Conservation (phyloP, 192 early-diverging fungal species). For the Coemansia sp. region DNA sequence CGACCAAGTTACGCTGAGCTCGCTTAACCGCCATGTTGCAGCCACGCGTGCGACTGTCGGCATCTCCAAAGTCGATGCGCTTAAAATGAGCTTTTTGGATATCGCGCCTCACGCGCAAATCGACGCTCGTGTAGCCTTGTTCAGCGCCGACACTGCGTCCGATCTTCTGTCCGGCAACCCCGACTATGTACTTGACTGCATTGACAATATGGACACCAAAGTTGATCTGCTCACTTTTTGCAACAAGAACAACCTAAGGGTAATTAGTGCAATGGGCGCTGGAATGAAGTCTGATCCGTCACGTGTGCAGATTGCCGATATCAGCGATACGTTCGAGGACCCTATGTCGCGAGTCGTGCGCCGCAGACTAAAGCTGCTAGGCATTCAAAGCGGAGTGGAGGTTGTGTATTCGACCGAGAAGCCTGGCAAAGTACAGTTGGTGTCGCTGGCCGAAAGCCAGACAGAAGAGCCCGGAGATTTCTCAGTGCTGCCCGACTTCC, state of each 20-base stretch:
- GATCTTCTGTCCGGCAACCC: conserved; percentile 69
- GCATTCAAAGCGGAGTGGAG: conserved; percentile 76
- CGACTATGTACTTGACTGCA: conserved; percentile 82
- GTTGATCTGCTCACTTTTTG: conserved; percentile 86
- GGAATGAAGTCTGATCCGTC: conserved; percentile 98
- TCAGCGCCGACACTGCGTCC: conserved; percentile 64
- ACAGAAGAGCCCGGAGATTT: conserved; percentile 84
- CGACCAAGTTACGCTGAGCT: conserved; percentile 93
- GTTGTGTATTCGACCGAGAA: conserved; percentile 97
- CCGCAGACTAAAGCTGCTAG: conserved; percentile 63
- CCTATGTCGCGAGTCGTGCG: conserved; percentile 87
- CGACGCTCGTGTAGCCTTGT: conserved; percentile 76
- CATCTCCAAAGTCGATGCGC: conserved; percentile 75
- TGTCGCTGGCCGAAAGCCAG: conserved; percentile 85
- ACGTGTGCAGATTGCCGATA: conserved; percentile 93
- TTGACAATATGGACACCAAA: conserved; percentile 97
- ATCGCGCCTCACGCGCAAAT: conserved; percentile 78
- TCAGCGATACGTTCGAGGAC: conserved; percentile 92
- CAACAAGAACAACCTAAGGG: conserved; percentile 63
- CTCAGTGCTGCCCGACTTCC: conserved; percentile 89
- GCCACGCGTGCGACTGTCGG: conserved; percentile 89
- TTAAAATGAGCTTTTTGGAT: conserved; percentile 68
- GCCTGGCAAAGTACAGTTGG: conserved; percentile 81
- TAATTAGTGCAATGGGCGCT: conserved; percentile 95
- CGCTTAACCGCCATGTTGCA: conserved; percentile 92